Evolutionary conservation across 768 basidiomycete species (phyloP).

Genomic region (Lactifluus subvellereus): DNA sequence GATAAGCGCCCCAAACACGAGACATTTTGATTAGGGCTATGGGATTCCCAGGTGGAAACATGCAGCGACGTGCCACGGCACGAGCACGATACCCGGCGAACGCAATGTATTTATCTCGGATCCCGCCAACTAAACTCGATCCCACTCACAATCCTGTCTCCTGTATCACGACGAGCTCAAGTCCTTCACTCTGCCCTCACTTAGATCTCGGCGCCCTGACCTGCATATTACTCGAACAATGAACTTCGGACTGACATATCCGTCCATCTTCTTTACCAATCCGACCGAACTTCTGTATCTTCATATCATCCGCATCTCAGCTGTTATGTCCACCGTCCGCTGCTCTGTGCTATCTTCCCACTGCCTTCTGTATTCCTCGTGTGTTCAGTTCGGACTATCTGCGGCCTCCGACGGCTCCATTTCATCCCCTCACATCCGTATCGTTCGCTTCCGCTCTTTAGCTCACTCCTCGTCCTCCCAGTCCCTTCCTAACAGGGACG

Average conservation of each 20-base stretch:
- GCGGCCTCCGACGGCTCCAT: not conserved
- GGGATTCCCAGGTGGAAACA: slow-evolving; percentile 67
- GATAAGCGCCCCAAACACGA: not conserved
- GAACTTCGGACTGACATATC: not conserved
- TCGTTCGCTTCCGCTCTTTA: not conserved
- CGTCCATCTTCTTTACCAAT: not conserved
- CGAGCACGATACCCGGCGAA: slow-evolving; percentile 50
- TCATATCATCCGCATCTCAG: not conserved
- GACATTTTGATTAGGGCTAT: not conserved
- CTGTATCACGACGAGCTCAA: not conserved
- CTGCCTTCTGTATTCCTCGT: not conserved
- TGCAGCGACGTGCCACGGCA: slow-evolving; percentile 68
- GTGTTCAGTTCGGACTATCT: not conserved
- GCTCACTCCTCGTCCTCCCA: not conserved
- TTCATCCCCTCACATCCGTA: not conserved
- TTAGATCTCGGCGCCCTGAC: not conserved
- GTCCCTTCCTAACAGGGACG: not conserved
- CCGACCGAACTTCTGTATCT: not conserved
- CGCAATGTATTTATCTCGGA: slow-evolving; percentile 53
- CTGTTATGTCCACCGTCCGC: not conserved
- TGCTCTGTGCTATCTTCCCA: not conserved
- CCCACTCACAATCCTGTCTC: not conserved
- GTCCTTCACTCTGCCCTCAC: not conserved
- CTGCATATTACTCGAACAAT: not conserved
- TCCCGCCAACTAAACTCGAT: slow-evolving; percentile 24